phyloP scores from a whole-genome alignment of 345 rosid genomes.

The Litchi chinensis region DNA sequence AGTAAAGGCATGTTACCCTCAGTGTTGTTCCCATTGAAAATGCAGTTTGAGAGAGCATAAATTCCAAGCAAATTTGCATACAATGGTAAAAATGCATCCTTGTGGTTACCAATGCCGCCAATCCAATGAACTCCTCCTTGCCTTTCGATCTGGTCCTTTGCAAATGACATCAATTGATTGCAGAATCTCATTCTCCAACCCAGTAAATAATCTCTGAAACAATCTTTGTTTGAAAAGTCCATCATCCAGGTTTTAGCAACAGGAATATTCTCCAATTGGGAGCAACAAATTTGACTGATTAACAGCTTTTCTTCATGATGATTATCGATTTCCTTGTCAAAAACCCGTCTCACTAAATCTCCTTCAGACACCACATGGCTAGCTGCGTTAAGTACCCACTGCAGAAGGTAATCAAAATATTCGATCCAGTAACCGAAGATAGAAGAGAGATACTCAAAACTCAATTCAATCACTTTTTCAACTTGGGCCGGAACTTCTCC shows the following conservation, averaged over 20 bases:
- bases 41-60: conserved; percentile 68
- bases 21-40: conserved; percentile 33
- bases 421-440: conserved; percentile 79
- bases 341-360: conserved; percentile 83
- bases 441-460: conserved; percentile 68
- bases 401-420: conserved; percentile 61
- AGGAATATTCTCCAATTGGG: conserved; percentile 65
- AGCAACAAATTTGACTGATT: conserved; percentile 76
- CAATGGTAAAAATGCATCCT: conserved; percentile 82
- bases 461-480: conserved; percentile 77
- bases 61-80: conserved; percentile 84
- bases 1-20: conserved; percentile 34
- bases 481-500: conserved; percentile 70
- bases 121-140: conserved; percentile 64
- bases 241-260: conserved; percentile 26
- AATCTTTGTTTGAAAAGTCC: conserved; percentile 26
- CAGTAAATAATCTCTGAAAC: conserved; percentile 36
- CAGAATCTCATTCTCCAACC: conserved; percentile 64
- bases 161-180: conserved; percentile 56
- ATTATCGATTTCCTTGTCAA: conserved; percentile 94
- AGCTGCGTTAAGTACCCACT: conserved; percentile 58
- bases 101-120: conserved; percentile 84
- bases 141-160: conserved; percentile 42
- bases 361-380: conserved; percentile 45
- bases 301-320: conserved; percentile 92